A percentile compares a stretch with the other conserved stretches of the same genome.
phyloP scores from a whole-genome alignment of 768 basidiomycete genomes.

The Tephrocybe rancida region DNA sequence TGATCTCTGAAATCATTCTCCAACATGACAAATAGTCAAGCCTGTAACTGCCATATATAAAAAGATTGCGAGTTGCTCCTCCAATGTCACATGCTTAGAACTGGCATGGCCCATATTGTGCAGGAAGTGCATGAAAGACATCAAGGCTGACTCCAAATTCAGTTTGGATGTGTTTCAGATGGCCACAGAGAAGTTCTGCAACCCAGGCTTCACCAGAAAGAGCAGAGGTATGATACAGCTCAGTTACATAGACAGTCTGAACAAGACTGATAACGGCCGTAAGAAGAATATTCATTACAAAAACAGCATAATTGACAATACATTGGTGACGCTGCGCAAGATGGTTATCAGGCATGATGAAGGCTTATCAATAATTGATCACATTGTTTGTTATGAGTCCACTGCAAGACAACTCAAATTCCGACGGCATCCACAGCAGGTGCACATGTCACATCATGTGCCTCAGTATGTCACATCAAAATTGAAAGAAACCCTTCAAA shows the following conservation, averaged over 20 bases:
- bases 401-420: no score
- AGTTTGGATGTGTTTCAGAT: constrained; percentile 18
- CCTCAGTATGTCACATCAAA: no score
- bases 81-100: constrained; percentile 15
- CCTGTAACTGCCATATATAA: constrained; percentile 26
- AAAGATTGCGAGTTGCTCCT: constrained; percentile 28
- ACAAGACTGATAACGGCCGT: background rate
- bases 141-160: constrained; percentile 21
- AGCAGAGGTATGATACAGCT: constrained; percentile 23
- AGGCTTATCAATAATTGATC: no score
- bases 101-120: background rate
- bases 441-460: no score
- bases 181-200: constrained; percentile 20
- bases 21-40: constrained; percentile 14
- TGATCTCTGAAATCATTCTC: constrained; percentile 15
- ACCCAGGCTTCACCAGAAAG: constrained; percentile 24
- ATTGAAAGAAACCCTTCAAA: no score
- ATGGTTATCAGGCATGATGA: no score
- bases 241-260: constrained; percentile 4
- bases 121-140: constrained; percentile 19
- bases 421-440: no score
- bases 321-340: no score
- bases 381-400: no score
- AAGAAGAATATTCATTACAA: no score
- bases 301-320: no score